Conservation (phyloP, 1,284 basidiomycete genomes). For the Ganoderma sinense region DNA sequence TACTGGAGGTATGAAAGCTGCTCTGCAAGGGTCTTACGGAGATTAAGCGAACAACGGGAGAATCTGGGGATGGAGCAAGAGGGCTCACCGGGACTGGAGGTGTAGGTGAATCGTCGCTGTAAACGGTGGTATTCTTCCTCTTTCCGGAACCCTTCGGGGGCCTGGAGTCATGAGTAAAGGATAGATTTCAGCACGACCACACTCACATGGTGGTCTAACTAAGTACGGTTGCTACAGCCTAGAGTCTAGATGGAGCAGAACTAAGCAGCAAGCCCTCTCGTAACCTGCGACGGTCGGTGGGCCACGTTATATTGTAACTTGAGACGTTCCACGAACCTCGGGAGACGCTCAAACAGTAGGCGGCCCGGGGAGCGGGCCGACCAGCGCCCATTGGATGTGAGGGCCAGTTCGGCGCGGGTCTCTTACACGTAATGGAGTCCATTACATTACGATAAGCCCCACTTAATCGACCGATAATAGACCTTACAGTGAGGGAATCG, state of each 20-base stretch:
- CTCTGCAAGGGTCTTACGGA: slow-evolving; percentile 65
- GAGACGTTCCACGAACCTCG: too few species aligned
- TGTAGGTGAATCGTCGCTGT: slow-evolving; percentile 40
- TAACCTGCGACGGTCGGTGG: too few species aligned
- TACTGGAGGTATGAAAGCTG: slow-evolving; percentile 73
- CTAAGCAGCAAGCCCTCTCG: not conserved
- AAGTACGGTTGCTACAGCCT: not conserved
- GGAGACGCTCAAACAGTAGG: too few species aligned
- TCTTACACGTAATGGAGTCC: too few species aligned
- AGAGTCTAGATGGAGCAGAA: not conserved
- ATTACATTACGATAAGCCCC: too few species aligned
- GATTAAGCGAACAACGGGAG: not conserved
- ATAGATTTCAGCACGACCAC: not conserved
- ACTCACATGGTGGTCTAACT: slow-evolving; percentile 1
- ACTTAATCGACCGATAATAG: too few species aligned
- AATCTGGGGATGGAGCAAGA: not conserved
- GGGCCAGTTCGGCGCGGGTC: too few species aligned
- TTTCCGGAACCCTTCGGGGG: slow-evolving; percentile 42
- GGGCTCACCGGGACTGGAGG: slow-evolving; percentile 37
- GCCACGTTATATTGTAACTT: too few species aligned
- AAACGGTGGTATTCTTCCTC: slow-evolving; percentile 33
- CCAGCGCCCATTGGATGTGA: too few species aligned
- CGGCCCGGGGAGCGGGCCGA: too few species aligned
- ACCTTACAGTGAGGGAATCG: too few species aligned
- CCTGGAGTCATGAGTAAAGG: slow-evolving; percentile 48